These are phyloP conservation scores for Tricholoma flavovirens DNA, from an alignment of 768 basidiomycete genomes.

Conservation along the genomic window DNA sequence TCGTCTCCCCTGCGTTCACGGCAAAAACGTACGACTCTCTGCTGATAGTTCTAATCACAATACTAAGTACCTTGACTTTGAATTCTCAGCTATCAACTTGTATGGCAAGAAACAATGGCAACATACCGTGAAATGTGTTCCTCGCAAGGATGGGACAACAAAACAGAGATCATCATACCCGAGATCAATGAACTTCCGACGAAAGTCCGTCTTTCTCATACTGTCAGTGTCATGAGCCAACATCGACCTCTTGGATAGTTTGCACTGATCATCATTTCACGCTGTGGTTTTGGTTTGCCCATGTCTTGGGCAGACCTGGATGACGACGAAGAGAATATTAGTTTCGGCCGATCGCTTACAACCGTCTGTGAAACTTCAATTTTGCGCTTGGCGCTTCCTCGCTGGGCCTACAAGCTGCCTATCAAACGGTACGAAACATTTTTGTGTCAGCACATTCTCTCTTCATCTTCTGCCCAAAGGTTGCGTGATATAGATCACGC, in stretches of 20 bases:
- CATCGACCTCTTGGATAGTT: conserved; percentile 7
- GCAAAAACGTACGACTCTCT: conserved; percentile 17
- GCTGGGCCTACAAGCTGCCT: conserved; percentile 21
- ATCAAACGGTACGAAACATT: conserved; percentile 13
- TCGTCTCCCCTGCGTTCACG: conserved; percentile 30
- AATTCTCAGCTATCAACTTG: conserved; percentile 20
- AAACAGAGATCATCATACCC: conserved; percentile 9
- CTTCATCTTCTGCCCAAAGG: neutral
- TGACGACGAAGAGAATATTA: conserved; percentile 1
- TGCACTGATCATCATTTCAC: conserved; percentile 18
- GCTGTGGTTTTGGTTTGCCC: conserved; percentile 21
- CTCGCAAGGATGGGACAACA: conserved; percentile 18
- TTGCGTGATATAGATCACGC: conserved; percentile 12
- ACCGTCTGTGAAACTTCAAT: conserved; percentile 14
- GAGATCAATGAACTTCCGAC: conserved; percentile 16
- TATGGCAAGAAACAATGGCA: conserved; percentile 21
- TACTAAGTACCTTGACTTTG: no score
- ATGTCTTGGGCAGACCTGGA: conserved; percentile 12
- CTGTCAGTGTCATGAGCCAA: neutral
- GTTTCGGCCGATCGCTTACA: conserved; percentile 6
- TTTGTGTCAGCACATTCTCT: neutral
- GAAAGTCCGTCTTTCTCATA: conserved; percentile 11
- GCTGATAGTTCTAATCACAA: no score
- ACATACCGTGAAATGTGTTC: conserved; percentile 24
- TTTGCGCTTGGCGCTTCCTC: conserved; percentile 15